Evolutionary conservation across 495 filamentous ascomycete species (phyloP).

Genomic region (Podospora pseudocomata): DNA sequence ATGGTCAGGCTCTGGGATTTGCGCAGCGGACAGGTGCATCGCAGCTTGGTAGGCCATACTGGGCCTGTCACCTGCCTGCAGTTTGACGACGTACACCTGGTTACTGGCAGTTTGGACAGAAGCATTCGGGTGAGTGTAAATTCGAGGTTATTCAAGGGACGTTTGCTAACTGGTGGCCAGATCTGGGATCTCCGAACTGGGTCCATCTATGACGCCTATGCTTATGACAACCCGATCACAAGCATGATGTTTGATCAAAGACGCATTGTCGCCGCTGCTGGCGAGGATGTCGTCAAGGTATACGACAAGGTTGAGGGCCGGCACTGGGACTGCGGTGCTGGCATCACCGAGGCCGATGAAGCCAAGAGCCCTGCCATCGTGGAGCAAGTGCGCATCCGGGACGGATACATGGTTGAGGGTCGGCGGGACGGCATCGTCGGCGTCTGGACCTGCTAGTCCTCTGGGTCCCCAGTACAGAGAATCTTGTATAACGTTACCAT

Average conservation of each 20-base stretch:
- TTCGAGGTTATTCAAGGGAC: not conserved
- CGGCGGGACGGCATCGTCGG: constrained; percentile 83
- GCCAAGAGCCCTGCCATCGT: constrained; percentile 63
- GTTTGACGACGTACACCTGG: constrained; percentile 92
- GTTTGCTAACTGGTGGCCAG: constrained; percentile 40
- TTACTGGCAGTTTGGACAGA: constrained; percentile 89
- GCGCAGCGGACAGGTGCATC: constrained; percentile 89
- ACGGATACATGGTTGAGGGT: constrained; percentile 91
- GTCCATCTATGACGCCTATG: constrained; percentile 92
- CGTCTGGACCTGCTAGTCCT: constrained; percentile 68
- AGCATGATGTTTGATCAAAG: constrained; percentile 97
- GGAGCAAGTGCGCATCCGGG: constrained; percentile 84
- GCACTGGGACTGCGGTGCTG: constrained; percentile 96
- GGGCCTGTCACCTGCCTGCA: constrained; percentile 93
- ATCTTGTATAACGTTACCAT: constrained; percentile 4
- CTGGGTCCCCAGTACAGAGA: not conserved
- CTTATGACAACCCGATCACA: constrained; percentile 88
- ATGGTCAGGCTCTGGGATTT: constrained; percentile 98
- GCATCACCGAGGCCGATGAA: constrained; percentile 60
- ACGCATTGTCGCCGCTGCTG: constrained; percentile 85
- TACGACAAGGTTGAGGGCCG: constrained; percentile 95
- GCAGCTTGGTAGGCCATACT: constrained; percentile 93
- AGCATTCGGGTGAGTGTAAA: constrained; percentile 77
- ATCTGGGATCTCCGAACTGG: constrained; percentile 99
- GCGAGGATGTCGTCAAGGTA: constrained; percentile 90